Base-by-base conservation (phyloP, 2,329 filamentous ascomycete genomes). In the Pseudogymnoascus pannorum region DNA sequence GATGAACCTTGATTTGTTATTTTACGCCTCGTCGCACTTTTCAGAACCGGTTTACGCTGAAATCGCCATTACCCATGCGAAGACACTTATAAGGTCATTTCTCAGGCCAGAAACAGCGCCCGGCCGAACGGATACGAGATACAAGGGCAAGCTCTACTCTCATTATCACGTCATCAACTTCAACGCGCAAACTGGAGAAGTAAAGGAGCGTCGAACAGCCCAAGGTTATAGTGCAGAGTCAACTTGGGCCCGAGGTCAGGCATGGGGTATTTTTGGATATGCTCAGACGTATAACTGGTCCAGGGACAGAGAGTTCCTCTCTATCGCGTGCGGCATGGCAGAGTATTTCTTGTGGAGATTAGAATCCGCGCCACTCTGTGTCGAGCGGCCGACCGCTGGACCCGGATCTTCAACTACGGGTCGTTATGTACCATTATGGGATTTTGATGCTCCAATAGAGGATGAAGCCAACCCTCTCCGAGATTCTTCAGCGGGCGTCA, bases 281-380 rank as follows among this genome's bases (percentile, higher is more conserved):
- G 72, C 77, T 0, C 78, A 81, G 63, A 77, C 76, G 0, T 81
- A 79, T 61, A 70, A 67, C 22, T 81, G 78, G 77, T 81, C 79
- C 0, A 76, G 75, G 14, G 73, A 78, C 3, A 22, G 62, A 0
- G 66, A 60, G 0, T 81, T 79, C 57, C 68, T 81, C 0, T 64
- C 74, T 0, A 77, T 78, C 0, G 75, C 80, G 0, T 73, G 75
- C 3, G 74, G 74, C 0, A 70, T 77, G 14, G 76, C 78, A 1
- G 72, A 79, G 57, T 80, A 81, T 61, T 83, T 82, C 63, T 62
- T 82, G 2, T 58, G 67, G 0, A 69, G 76, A 0, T 67, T 81
- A 2, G 68, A 72, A 20, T 66, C 62, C 1, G 63, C 71, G 0
- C 69, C 70, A 4, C 64, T 62, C 1, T 69, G 67, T 2, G 73